Percentiles rank a stretch among this genome's conserved stretches.
Conservation (phyloP, 768 basidiomycete species). For the Clavulina sp. region DNA sequence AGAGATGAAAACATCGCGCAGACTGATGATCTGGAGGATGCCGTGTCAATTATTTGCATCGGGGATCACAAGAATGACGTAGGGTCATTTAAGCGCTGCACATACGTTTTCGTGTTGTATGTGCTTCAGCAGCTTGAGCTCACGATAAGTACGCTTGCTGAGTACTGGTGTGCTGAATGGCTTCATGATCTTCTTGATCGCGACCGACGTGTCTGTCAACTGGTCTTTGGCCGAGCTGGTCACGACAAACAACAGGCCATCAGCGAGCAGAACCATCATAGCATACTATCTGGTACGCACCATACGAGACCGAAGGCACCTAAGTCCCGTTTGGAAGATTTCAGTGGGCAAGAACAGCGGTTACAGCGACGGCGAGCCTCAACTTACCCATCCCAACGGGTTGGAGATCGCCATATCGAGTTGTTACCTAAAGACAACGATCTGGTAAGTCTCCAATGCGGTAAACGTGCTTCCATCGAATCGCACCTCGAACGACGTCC, state of each 20-base stretch:
- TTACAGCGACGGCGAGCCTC: background rate
- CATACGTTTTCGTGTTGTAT: conserved; percentile 35
- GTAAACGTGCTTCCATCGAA: conserved; percentile 1
- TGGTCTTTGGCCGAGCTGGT: conserved; percentile 85
- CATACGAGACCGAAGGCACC: conserved; percentile 98
- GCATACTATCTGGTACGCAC: conserved; percentile 28
- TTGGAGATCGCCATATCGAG: conserved; percentile 96
- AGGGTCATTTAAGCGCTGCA: background rate
- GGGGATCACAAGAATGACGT: background rate
- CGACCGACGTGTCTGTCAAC: conserved; percentile 80
- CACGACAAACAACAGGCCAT: background rate
- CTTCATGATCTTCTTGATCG: conserved; percentile 99
- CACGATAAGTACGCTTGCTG: conserved; percentile 91
- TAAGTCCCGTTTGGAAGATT: conserved; percentile 16
- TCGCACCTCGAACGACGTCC: conserved; percentile 83
- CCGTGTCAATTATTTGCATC: background rate
- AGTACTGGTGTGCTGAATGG: conserved; percentile 98
- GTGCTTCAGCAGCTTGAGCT: conserved; percentile 95
- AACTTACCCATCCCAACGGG: conserved; percentile 94
- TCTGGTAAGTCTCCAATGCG: background rate
- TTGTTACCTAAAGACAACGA: conserved; percentile 60
- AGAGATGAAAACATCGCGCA: conserved; percentile 98
- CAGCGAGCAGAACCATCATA: conserved; percentile 3
- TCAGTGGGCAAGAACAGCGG: background rate
- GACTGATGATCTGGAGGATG: conserved; percentile 70